Evolutionary conservation across 2,329 filamentous ascomycete species (phyloP), one percentile per base, ranked within the genome.

Genomic region (Colletotrichum truncatum): DNA sequence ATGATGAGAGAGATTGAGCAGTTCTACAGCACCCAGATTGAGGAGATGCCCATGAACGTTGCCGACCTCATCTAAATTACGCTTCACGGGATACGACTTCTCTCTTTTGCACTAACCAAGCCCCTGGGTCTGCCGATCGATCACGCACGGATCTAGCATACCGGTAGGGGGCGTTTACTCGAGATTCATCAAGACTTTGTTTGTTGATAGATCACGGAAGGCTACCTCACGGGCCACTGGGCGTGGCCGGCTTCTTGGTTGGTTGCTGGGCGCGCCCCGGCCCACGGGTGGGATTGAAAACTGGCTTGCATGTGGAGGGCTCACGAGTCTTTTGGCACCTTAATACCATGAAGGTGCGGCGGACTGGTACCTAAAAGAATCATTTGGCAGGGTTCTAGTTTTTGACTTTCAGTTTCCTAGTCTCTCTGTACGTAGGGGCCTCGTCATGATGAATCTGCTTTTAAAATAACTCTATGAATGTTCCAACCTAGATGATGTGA

Each of bases 1-100:
- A 98, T 99, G 93, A 97, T 99, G 93, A 91, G 96, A 81, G 96
- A 99, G 84, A 99, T 99, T 75, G 96, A 99, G 84, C 93, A 98
- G 86, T 99, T 98, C 89, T 99, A 99, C 91, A 97, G 93, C 89
- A 99, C 96, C 82, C 96, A 99, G 87, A 98, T 99, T 74, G 96
- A 99, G 86, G 96, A 99, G 89, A 99, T 99, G 96, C 96, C 96
- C 78, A 98, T 99, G 96, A 92, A 92, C 82, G 89, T 92, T 74
- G 89, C 89, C 73, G 89, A 92, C 75, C 88, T 92, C 73, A 92
- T 92, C 81, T 91, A 90, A 89, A 60, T 52, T 55, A 49, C 60
- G 39, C 32, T 52, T 67, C 28, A 57, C 55, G 60, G 52, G 53
- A 51, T 30, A 67, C 64, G 60, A 52, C 36, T 61, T 54, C 48